Conservation (phyloP, 768 basidiomycete genomes). For the Russula griseocarnosa region DNA sequence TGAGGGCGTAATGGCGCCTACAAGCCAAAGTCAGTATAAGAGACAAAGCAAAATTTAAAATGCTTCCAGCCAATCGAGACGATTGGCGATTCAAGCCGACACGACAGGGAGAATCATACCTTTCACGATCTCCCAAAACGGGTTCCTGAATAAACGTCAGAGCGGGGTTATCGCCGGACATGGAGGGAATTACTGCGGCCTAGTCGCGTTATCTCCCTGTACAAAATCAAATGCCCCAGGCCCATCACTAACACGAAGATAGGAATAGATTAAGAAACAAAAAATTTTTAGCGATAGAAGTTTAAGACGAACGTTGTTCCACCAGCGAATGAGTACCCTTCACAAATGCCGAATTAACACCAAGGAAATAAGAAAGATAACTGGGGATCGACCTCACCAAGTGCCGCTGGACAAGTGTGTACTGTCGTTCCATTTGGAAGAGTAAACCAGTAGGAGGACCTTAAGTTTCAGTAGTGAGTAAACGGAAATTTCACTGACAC, state of each 20-base stretch:
- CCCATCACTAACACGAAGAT: constrained; percentile 53
- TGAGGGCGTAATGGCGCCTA: constrained; percentile 60
- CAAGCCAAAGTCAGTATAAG: not conserved
- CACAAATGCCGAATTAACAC: not conserved
- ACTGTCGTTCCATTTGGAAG: constrained; percentile 64
- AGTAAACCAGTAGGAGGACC: constrained; percentile 60
- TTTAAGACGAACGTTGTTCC: constrained; percentile 61
- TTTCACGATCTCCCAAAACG: constrained; percentile 79
- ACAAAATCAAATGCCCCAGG: constrained; percentile 76
- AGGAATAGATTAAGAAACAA: not conserved
- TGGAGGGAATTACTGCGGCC: constrained; percentile 42
- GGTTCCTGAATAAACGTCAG: constrained; percentile 47
- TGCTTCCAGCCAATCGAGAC: constrained; percentile 4
- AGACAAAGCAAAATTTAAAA: not conserved
- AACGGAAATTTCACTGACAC: not conserved
- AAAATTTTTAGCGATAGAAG: not conserved
- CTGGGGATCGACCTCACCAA: constrained; percentile 46
- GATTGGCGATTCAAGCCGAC: not conserved
- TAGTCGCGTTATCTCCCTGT: constrained; percentile 65
- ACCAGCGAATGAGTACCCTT: constrained; percentile 73
- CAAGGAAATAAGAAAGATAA: constrained; percentile 16
- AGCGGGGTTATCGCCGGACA: constrained; percentile 7
- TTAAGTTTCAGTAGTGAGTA: constrained; percentile 28
- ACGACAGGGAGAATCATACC: constrained; percentile 34
- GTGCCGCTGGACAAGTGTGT: constrained; percentile 72